These are phyloP conservation scores for Colletotrichum plurivorum DNA, from an alignment of 2,329 filamentous ascomycete species.

Conservation along the genomic window DNA sequence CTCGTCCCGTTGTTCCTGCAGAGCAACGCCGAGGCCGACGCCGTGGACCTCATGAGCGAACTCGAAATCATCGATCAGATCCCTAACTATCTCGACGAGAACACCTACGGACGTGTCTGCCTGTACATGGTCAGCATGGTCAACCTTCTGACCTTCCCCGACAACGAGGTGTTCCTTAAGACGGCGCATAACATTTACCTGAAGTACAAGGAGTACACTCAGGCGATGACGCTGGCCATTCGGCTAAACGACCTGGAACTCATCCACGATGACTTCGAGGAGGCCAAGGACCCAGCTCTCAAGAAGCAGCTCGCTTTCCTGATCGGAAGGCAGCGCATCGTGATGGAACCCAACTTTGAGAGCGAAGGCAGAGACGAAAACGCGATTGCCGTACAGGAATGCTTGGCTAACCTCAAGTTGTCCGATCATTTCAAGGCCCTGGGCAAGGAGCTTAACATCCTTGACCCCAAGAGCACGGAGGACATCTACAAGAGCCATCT, in stretches of 20 bases:
- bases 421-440: constrained; percentile 94
- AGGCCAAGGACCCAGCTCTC: constrained; percentile 83
- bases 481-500: constrained; percentile 99
- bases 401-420: constrained; percentile 88
- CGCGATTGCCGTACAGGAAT: constrained; percentile 79
- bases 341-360: constrained; percentile 71
- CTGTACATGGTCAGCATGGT: constrained; percentile 99
- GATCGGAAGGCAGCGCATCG: constrained; percentile 91
- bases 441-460: constrained; percentile 95
- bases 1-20: constrained; percentile 95
- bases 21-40: constrained; percentile 98
- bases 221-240: constrained; percentile 95
- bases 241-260: constrained; percentile 89
- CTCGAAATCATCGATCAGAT: constrained; percentile 97
- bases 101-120: constrained; percentile 94
- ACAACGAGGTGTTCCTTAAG: constrained; percentile 94
- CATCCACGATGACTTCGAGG: constrained; percentile 85
- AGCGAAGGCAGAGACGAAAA: constrained; percentile 69
- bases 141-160: constrained; percentile 95
- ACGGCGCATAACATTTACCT: constrained; percentile 96
- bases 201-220: constrained; percentile 90
- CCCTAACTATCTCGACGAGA: constrained; percentile 89
- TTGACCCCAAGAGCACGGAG: constrained; percentile 96
- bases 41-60: constrained; percentile 96
- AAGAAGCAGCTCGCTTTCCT: constrained; percentile 97